Evolutionary conservation across 2,329 filamentous ascomycete species (phyloP).

Genomic region (Fusarium newnesense): DNA sequence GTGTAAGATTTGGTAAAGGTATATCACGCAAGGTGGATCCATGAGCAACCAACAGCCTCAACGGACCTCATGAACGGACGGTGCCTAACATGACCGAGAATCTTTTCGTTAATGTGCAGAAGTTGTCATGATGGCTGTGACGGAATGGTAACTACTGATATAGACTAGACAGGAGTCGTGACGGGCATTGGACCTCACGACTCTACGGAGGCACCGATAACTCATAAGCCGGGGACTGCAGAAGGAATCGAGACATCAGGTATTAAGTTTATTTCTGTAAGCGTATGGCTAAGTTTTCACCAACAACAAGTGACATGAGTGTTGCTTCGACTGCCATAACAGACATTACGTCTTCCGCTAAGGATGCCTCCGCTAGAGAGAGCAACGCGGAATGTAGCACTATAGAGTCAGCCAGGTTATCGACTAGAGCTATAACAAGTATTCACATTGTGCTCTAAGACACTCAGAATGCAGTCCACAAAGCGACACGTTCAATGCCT

Average conservation of each 20-base stretch:
- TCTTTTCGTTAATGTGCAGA: too few species aligned
- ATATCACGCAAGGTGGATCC: too few species aligned
- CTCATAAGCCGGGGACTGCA: neutral
- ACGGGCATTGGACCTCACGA: neutral
- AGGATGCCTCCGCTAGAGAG: neutral
- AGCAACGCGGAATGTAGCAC: neutral
- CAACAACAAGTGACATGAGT: neutral
- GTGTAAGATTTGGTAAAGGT: neutral
- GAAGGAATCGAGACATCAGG: neutral
- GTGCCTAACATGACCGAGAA: too few species aligned
- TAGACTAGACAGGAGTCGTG: neutral
- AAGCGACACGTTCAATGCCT: fast-evolving
- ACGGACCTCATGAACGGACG: too few species aligned
- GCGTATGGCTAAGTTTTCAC: too few species aligned
- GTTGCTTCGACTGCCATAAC: neutral
- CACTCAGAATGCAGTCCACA: fast-evolving
- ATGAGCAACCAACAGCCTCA: too few species aligned
- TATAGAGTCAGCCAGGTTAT: too few species aligned
- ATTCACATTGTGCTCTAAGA: neutral
- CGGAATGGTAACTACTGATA: too few species aligned
- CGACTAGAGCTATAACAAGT: neutral
- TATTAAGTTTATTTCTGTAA: neutral
- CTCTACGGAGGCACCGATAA: neutral
- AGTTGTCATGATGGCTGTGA: too few species aligned
- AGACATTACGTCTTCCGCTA: neutral